These are phyloP conservation scores for Acrocalymma vagum DNA, from an alignment of 2,329 filamentous ascomycete species.

Conservation along the genomic window DNA sequence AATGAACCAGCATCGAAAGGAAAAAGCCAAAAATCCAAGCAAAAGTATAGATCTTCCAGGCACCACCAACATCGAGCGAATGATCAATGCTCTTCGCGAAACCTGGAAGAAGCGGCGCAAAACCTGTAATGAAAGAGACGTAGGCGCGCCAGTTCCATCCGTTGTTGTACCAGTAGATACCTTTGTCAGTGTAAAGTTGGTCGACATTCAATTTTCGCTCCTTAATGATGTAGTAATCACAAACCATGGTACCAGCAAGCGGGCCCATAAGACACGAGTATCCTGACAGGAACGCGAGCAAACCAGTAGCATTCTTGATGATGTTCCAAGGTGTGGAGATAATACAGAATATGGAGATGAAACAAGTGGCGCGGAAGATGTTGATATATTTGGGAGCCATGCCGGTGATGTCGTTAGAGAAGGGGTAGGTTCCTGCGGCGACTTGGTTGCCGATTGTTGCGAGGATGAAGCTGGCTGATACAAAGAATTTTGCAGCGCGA, in stretches of 20 bases:
- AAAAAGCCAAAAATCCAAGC: slow-evolving; percentile 54
- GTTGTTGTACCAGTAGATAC: slow-evolving; percentile 44
- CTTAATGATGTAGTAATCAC: slow-evolving; percentile 47
- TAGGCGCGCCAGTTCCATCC: slow-evolving; percentile 47
- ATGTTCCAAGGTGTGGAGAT: slow-evolving; percentile 47
- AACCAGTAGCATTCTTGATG: slow-evolving; percentile 44
- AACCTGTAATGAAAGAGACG: slow-evolving; percentile 39
- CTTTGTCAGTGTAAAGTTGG: slow-evolving; percentile 39
- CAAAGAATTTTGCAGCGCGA: slow-evolving; percentile 54
- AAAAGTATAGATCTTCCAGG: slow-evolving; percentile 54
- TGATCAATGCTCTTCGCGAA: slow-evolving; percentile 50
- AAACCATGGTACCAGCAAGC: slow-evolving; percentile 44
- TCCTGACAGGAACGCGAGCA: slow-evolving; percentile 45
- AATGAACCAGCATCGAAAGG: slow-evolving; percentile 45
- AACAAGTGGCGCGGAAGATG: slow-evolving; percentile 43
- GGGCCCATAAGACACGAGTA: slow-evolving; percentile 49
- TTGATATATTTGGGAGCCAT: slow-evolving; percentile 47
- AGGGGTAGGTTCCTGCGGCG: slow-evolving; percentile 50
- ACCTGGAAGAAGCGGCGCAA: slow-evolving; percentile 46
- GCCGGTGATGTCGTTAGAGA: slow-evolving; percentile 44
- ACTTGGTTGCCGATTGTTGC: slow-evolving; percentile 55
- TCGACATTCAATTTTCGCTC: slow-evolving; percentile 44
- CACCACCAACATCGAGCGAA: slow-evolving; percentile 48
- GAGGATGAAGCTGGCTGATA: slow-evolving; percentile 50
- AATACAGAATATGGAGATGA: slow-evolving; percentile 46